These are phyloP conservation scores for Collybia mongolica DNA, from an alignment of 768 basidiomycete genomes.

Conservation along the genomic window DNA sequence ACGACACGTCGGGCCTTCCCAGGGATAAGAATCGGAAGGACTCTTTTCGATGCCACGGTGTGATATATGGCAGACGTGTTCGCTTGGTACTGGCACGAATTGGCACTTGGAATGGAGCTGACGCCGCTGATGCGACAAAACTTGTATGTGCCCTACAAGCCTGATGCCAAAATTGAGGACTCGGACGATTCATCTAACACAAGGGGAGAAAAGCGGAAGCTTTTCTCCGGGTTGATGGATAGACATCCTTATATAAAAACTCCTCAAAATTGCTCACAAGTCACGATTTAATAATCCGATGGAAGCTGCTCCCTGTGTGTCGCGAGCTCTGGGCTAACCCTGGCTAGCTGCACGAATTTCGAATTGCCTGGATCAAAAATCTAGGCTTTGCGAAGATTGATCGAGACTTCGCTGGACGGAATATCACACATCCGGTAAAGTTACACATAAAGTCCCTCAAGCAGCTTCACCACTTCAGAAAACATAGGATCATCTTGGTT, in stretches of 20 bases:
- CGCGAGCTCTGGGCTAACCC: too few species aligned
- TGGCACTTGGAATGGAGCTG: conserved; percentile 2
- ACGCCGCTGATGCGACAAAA: background rate
- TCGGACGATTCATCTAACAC: conserved; percentile 14
- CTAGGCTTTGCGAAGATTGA: too few species aligned
- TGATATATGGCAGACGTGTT: conserved; percentile 11
- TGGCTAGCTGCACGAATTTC: too few species aligned
- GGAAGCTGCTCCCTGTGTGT: too few species aligned
- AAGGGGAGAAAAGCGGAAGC: too few species aligned
- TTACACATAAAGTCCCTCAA: conserved; percentile 44
- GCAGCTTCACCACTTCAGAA: conserved; percentile 43
- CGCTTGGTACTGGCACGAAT: conserved; percentile 3
- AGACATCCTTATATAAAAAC: too few species aligned
- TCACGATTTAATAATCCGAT: too few species aligned
- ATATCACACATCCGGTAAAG: too few species aligned
- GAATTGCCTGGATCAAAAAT: too few species aligned
- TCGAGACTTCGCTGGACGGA: too few species aligned
- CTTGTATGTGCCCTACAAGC: conserved; percentile 8
- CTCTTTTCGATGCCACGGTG: conserved; percentile 10
- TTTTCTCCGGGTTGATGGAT: too few species aligned
- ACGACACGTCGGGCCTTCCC: conserved; percentile 10
- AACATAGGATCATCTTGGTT: conserved; percentile 35
- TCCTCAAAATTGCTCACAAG: too few species aligned
- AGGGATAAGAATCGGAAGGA: conserved; percentile 5
- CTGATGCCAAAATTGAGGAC: conserved; percentile 16